These are phyloP conservation scores for Cercospora beticola DNA, from an alignment of 2,329 filamentous ascomycete species.

Conservation along the genomic window DNA sequence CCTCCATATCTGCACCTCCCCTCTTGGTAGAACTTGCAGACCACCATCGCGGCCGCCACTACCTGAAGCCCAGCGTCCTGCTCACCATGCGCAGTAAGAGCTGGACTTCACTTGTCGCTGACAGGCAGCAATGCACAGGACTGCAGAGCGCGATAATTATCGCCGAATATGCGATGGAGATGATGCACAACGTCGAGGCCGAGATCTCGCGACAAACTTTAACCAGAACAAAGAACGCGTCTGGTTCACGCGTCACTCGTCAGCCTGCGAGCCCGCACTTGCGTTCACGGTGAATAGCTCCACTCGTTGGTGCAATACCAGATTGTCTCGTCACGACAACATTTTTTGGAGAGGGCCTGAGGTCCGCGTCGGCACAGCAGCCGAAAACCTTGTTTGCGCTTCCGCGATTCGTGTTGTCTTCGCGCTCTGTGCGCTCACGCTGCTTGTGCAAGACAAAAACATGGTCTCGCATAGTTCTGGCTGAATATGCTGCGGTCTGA, in stretches of 20 bases:
- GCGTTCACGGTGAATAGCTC: not conserved
- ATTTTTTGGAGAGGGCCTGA: constrained; percentile 5
- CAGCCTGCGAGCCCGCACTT: too few relatives aligned
- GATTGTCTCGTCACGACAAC: not conserved
- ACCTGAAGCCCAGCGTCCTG: not conserved
- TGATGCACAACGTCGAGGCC: not conserved
- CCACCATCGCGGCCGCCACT: constrained; percentile 19
- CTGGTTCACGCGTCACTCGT: not conserved
- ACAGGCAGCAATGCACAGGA: not conserved
- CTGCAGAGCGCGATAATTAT: not conserved
- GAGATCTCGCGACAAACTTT: not conserved
- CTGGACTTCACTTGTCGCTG: not conserved
- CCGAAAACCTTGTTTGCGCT: not conserved
- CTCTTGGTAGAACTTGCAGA: constrained; percentile 66
- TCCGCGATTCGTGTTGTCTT: not conserved
- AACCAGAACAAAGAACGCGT: constrained; percentile 1
- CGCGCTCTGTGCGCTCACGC: not conserved
- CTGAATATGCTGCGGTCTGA: not conserved
- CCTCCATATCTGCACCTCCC: constrained; percentile 66
- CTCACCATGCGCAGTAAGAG: not conserved
- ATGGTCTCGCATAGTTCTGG: not conserved
- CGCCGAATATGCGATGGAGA: not conserved
- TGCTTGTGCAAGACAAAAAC: not conserved
- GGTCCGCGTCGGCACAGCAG: not conserved
- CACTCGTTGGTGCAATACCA: not conserved